Evolutionary conservation across 306 rosid species (phyloP).

Genomic region (Vicia sativa): DNA sequence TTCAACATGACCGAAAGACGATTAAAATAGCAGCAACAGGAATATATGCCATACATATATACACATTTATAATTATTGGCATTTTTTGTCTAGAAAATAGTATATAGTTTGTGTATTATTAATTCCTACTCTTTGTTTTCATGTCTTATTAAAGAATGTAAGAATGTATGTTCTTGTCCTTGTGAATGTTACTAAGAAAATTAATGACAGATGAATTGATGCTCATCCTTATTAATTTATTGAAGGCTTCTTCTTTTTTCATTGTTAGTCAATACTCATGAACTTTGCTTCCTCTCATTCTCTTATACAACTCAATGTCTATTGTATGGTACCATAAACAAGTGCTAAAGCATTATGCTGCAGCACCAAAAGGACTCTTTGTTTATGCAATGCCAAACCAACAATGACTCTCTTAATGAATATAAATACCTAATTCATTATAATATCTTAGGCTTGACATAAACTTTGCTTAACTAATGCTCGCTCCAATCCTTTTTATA

Average conservation of each 20-base stretch:
- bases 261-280: neutral
- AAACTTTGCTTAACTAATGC: no score
- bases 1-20: constrained; percentile 68
- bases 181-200: constrained; percentile 50
- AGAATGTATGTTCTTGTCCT: constrained; percentile 46
- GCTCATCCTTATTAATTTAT: constrained; percentile 12
- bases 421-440: no score
- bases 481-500: no score
- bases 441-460: no score
- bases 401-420: no score
- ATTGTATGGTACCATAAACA: neutral
- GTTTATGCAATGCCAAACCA: neutral
- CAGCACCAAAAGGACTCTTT: neutral
- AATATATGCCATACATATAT: constrained; percentile 55
- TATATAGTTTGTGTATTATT: constrained; percentile 59
- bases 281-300: neutral
- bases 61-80: constrained; percentile 54
- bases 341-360: constrained; percentile 7
- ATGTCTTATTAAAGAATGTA: constrained; percentile 43
- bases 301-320: neutral
- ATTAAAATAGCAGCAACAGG: constrained; percentile 45
- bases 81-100: constrained; percentile 52
- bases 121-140: constrained; percentile 36
- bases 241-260: neutral
- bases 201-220: constrained; percentile 47